Evolutionary conservation across 1,284 basidiomycete species (phyloP).

Genomic region (Microbotryum lychnidis-dioicae): DNA sequence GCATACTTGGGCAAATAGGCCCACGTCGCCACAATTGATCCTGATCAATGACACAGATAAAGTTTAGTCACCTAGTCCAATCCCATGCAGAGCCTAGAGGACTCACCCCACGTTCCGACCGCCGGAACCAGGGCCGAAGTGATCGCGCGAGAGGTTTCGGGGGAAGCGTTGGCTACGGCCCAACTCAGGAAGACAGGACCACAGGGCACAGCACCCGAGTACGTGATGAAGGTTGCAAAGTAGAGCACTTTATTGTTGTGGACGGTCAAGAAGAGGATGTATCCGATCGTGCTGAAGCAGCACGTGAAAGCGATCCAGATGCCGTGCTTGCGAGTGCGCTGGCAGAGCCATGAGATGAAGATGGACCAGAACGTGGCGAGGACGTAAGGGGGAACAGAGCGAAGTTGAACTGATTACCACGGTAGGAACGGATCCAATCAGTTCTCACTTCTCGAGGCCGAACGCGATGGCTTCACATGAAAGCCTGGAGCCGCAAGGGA

Average conservation of each 20-base stretch:
- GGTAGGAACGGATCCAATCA: background rate
- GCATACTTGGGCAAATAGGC: slow-evolving; percentile 20
- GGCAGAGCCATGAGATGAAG: slow-evolving; percentile 7
- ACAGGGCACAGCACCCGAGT: slow-evolving; percentile 21
- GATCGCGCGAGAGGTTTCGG: slow-evolving; percentile 26
- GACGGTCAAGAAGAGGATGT: slow-evolving; percentile 28
- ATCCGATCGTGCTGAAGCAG: slow-evolving; percentile 21
- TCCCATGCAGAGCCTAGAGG: background rate
- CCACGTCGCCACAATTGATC: slow-evolving; percentile 19
- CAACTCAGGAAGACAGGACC: slow-evolving; percentile 23
- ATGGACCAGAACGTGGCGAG: slow-evolving; percentile 25
- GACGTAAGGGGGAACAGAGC: slow-evolving; percentile 23
- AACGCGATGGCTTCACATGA: no score
- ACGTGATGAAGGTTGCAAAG: slow-evolving; percentile 30
- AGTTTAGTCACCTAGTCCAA: no score
- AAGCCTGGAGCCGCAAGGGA: no score
- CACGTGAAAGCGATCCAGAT: slow-evolving; percentile 15
- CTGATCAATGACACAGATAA: background rate
- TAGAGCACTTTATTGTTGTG: slow-evolving; percentile 23
- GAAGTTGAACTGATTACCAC: slow-evolving; percentile 2
- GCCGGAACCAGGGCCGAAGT: slow-evolving; percentile 27
- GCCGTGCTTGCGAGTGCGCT: slow-evolving; percentile 17
- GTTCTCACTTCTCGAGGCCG: no score
- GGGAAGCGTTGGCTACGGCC: slow-evolving; percentile 27
- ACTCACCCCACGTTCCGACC: slow-evolving; percentile 15